phyloP scores from a whole-genome alignment of 257 asterid species.

The Penstemon newberryi region DNA sequence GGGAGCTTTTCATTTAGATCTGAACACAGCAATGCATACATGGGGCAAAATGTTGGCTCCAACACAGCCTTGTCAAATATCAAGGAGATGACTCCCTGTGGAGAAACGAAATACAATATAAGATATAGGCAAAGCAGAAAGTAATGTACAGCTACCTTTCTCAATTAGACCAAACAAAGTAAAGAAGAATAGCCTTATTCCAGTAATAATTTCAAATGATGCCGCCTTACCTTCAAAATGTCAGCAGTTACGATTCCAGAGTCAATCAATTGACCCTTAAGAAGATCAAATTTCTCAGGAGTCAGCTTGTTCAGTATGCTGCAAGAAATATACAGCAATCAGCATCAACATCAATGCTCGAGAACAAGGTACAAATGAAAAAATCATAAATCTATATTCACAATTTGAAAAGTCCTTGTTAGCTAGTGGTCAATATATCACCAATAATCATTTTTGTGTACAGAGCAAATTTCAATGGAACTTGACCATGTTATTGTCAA shows the following conservation, averaged over 20 bases:
- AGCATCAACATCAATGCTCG: slow-evolving; percentile 20
- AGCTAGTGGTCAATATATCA: neutral
- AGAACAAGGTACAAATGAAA: neutral
- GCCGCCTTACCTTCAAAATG: slow-evolving; percentile 62
- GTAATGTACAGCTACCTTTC: neutral
- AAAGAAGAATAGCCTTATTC: neutral
- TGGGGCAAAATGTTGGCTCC: slow-evolving; percentile 94
- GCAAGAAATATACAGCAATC: slow-evolving; percentile 30
- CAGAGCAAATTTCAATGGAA: neutral
- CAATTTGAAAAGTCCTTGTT: neutral
- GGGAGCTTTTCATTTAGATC: slow-evolving; percentile 85
- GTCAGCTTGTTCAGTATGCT: slow-evolving; percentile 95
- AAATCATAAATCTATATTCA: neutral
- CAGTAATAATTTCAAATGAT: neutral
- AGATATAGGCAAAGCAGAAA: slow-evolving; percentile 8
- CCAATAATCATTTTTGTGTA: neutral
- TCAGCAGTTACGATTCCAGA: slow-evolving; percentile 93
- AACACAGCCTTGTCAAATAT: slow-evolving; percentile 93
- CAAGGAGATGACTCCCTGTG: slow-evolving; percentile 83
- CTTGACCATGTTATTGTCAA: neutral
- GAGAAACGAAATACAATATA: slow-evolving; percentile 9
- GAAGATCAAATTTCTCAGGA: slow-evolving; percentile 90
- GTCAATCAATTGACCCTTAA: slow-evolving; percentile 87
- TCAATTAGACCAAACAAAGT: slow-evolving; percentile 4
- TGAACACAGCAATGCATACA: slow-evolving; percentile 88